A percentile compares a stretch with the other conserved stretches of the same genome.
These are phyloP conservation scores for Phylloporus sp. DNA, from an alignment of 768 basidiomycete genomes.

Conservation along the genomic window DNA sequence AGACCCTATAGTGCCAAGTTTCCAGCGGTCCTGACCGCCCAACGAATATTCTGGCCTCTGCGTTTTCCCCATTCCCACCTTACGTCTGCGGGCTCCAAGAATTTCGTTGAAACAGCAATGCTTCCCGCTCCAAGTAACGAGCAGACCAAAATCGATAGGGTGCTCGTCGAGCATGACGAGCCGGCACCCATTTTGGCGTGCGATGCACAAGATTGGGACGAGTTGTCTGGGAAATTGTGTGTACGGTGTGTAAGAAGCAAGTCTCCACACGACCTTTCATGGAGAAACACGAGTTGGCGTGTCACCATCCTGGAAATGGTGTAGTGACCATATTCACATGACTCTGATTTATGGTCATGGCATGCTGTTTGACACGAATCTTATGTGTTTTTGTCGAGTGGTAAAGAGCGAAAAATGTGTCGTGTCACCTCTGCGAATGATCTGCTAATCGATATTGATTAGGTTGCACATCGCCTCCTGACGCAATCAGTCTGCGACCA, in stretches of 20 bases:
- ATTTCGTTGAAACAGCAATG: slow-evolving; percentile 20
- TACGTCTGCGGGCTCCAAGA: slow-evolving; percentile 6
- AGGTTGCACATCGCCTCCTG: too few species aligned
- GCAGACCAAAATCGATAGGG: slow-evolving; percentile 16
- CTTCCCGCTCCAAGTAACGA: slow-evolving; percentile 14
- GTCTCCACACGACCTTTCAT: slow-evolving; percentile 22
- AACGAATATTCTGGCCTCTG: slow-evolving; percentile 29
- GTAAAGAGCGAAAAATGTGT: too few species aligned
- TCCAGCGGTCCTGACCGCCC: slow-evolving; percentile 23
- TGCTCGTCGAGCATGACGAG: slow-evolving; percentile 23
- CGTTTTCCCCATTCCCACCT: slow-evolving; percentile 10
- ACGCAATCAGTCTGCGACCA: too few species aligned
- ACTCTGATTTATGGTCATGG: too few species aligned
- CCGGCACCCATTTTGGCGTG: slow-evolving; percentile 8
- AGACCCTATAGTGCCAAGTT: slow-evolving; percentile 14
- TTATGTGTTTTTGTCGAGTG: background rate
- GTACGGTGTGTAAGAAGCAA: slow-evolving; percentile 19
- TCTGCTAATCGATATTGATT: too few species aligned
- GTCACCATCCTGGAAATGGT: slow-evolving; percentile 26
- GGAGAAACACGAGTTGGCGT: slow-evolving; percentile 20
- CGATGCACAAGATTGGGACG: slow-evolving; percentile 32
- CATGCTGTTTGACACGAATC: too few species aligned
- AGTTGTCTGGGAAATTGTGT: slow-evolving; percentile 27
- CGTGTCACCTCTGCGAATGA: too few species aligned
- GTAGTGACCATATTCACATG: slow-evolving; percentile 9